These are phyloP conservation scores for Daldinia sp. DNA, from an alignment of 2,329 filamentous ascomycete species.

Conservation along the genomic window DNA sequence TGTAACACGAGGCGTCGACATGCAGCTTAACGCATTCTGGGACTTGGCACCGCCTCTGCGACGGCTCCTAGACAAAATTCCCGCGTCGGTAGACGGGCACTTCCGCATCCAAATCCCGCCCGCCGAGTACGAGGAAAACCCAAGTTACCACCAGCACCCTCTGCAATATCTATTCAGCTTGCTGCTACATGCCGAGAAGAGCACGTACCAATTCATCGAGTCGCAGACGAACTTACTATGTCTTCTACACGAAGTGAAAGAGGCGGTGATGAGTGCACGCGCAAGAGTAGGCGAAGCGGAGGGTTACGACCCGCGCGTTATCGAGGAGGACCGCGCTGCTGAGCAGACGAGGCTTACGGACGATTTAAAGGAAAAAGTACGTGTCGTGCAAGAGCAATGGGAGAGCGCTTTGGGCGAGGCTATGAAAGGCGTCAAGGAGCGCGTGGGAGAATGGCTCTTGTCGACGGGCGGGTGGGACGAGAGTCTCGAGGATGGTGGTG, in stretches of 20 bases:
- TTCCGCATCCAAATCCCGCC: slow-evolving; percentile 82
- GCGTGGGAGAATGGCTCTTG: slow-evolving; percentile 76
- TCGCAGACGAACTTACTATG: slow-evolving; percentile 91
- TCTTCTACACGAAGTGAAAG: slow-evolving; percentile 88
- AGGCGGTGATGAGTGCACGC: slow-evolving; percentile 68
- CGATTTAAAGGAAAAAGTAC: slow-evolving; percentile 92
- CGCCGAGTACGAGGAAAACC: slow-evolving; percentile 85
- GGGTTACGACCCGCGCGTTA: slow-evolving; percentile 54
- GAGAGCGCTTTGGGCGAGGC: slow-evolving; percentile 82
- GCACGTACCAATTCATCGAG: slow-evolving; percentile 96
- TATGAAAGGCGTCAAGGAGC: slow-evolving; percentile 75
- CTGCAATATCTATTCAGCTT: slow-evolving; percentile 90
- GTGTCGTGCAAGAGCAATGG: slow-evolving; percentile 92
- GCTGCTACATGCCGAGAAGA: slow-evolving; percentile 87
- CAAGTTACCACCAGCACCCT: slow-evolving; percentile 79
- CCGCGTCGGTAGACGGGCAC: slow-evolving; percentile 57
- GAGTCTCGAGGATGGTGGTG: slow-evolving; percentile 66
- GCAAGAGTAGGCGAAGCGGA: slow-evolving; percentile 75
- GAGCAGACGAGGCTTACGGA: slow-evolving; percentile 78
- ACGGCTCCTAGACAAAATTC: slow-evolving; percentile 81
- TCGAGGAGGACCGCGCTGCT: slow-evolving; percentile 65
- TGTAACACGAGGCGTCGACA: slow-evolving; percentile 85
- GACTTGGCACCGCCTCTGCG: slow-evolving; percentile 89
- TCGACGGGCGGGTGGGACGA: slow-evolving; percentile 91
- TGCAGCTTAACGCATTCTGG: slow-evolving; percentile 95